Conservation (phyloP, 805 yeast genomes). For the Cyberlindnera maritima region DNA sequence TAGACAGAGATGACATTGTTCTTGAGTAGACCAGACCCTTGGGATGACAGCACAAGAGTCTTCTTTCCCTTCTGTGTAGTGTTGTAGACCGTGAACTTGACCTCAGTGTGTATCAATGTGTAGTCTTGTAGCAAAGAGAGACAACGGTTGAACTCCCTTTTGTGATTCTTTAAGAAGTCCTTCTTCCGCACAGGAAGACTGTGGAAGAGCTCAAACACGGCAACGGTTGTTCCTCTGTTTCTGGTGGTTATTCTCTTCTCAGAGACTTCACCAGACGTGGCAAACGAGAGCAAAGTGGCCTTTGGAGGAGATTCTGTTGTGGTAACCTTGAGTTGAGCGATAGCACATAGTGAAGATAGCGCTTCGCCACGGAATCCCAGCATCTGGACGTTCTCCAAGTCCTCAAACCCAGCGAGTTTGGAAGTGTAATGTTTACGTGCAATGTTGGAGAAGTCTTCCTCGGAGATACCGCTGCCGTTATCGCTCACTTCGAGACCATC, state of each 20-base stretch:
- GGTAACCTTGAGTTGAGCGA: conserved; percentile 44
- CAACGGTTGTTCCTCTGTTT: conserved; percentile 66
- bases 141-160: conserved; percentile 72
- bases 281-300: conserved; percentile 56
- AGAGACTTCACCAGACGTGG: conserved; percentile 49
- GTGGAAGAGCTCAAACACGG: conserved; percentile 56
- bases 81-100: conserved; percentile 62
- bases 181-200: conserved; percentile 79
- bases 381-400: conserved; percentile 47
- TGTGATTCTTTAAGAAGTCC: conserved; percentile 64
- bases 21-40: conserved; percentile 44
- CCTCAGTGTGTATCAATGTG: conserved; percentile 61
- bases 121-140: conserved; percentile 54
- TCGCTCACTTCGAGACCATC: conserved; percentile 68
- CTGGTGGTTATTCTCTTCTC: conserved; percentile 45
- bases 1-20: conserved; percentile 65
- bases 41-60: conserved; percentile 54
- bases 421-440: conserved; percentile 70
- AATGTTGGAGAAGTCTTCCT: conserved; percentile 48
- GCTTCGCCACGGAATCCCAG: conserved; percentile 85
- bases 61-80: conserved; percentile 46
- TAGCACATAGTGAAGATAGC: conserved; percentile 62
- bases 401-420: conserved; percentile 55
- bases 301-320: conserved; percentile 55
- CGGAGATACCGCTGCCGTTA: conserved; percentile 63